Conservation (phyloP, 2,329 filamentous ascomycete species). For the Trichoderma gracile region DNA sequence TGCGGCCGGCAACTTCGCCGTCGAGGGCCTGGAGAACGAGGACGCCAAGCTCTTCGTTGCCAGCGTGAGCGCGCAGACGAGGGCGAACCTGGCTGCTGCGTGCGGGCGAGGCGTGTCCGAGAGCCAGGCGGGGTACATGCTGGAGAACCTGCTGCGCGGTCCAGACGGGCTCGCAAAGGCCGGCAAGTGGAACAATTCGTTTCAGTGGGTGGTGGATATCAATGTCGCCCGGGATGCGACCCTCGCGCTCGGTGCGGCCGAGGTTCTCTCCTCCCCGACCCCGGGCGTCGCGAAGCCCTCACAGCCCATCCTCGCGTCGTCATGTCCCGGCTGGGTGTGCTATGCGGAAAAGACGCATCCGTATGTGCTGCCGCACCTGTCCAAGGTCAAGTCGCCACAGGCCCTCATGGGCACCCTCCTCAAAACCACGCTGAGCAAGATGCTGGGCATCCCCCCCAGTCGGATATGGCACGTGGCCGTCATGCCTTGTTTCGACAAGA, state of each 20-base stretch:
- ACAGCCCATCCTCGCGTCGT: conserved; percentile 76
- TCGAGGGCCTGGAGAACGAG: conserved; percentile 56
- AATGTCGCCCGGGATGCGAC: conserved; percentile 79
- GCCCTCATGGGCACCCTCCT: conserved; percentile 86
- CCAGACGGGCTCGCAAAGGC: conserved; percentile 67
- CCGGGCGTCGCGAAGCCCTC: conserved; percentile 30
- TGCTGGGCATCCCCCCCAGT: conserved; percentile 69
- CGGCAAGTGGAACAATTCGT: conserved; percentile 72
- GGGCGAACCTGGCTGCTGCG: conserved; percentile 84
- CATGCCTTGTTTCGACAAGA: conserved; percentile 99
- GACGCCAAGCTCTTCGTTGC: conserved; percentile 83
- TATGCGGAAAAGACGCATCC: conserved; percentile 98
- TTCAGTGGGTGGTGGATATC: conserved; percentile 89
- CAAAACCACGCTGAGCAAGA: conserved; percentile 78
- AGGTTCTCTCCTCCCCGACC: conserved; percentile 53
- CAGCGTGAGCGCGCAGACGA: conserved; percentile 86
- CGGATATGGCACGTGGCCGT: conserved; percentile 92
- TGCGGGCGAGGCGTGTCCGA: conserved; percentile 72
- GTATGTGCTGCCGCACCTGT: conserved; percentile 87
- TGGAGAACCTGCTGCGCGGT: conserved; percentile 73
- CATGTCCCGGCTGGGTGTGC: conserved; percentile 97
- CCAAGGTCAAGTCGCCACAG: conserved; percentile 89
- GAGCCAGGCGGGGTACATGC: conserved; percentile 74
- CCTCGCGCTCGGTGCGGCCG: conserved; percentile 76
- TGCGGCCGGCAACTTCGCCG: conserved; percentile 38